phyloP scores from a whole-genome alignment of 1,284 basidiomycete species.

The Mycosarcoma mackinlayi region DNA sequence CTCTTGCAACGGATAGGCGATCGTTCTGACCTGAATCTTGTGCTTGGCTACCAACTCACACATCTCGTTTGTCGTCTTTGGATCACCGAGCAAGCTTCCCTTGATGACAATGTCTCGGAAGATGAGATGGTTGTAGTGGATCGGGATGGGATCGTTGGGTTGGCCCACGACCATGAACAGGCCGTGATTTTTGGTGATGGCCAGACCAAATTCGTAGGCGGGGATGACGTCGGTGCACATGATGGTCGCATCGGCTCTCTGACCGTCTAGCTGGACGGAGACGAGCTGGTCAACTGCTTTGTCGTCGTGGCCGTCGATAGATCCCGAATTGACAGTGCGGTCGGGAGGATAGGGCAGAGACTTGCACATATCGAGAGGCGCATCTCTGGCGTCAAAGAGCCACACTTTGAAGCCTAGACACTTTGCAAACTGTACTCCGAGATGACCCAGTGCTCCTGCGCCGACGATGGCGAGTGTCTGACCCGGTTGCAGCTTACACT shows the following conservation, averaged over 20 bases:
- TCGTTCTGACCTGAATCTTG: conserved; percentile 40
- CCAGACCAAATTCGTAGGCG: conserved; percentile 35
- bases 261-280: conserved; percentile 22
- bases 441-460: conserved; percentile 69
- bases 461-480: conserved; percentile 69
- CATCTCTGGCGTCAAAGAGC: conserved; percentile 54
- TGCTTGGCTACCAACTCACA: conserved; percentile 48
- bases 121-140: conserved; percentile 48
- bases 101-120: conserved; percentile 54
- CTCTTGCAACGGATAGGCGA: conserved; percentile 43
- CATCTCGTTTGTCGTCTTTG: conserved; percentile 45
- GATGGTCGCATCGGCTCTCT: conserved; percentile 41
- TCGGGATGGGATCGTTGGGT: conserved; percentile 42
- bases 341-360: conserved; percentile 42
- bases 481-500: conserved; percentile 41
- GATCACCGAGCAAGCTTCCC: conserved; percentile 48
- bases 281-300: conserved; percentile 14
- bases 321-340: conserved; percentile 33
- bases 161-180: conserved; percentile 51
- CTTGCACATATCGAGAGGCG: conserved; percentile 28
- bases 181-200: conserved; percentile 47
- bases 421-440: conserved; percentile 65
- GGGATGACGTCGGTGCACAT: conserved; percentile 46
- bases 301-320: conserved; percentile 29
- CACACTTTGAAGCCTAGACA: conserved; percentile 67